Conservation (phyloP, 1,284 basidiomycete genomes). For the Trametes sp. region DNA sequence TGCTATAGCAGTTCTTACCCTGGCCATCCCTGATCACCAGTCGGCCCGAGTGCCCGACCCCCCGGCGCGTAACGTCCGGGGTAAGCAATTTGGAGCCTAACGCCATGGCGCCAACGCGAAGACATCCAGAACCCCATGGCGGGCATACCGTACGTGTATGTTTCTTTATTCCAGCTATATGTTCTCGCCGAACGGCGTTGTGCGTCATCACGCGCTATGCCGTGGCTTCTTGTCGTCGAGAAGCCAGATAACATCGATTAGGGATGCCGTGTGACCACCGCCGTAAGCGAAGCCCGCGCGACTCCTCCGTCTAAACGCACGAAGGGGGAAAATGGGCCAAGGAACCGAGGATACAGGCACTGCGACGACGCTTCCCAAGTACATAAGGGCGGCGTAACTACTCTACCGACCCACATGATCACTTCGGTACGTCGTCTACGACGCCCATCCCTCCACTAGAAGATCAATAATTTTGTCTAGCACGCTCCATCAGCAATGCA, state of each 20-base stretch:
- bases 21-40: no score
- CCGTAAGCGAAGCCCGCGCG: neutral
- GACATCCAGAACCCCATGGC: no score
- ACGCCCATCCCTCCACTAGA: constrained; percentile 9
- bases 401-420: constrained; percentile 1
- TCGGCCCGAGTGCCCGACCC: no score
- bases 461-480: neutral
- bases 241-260: constrained; percentile 12
- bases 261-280: constrained; percentile 5
- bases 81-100: no score
- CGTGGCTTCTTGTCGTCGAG: neutral
- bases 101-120: no score
- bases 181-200: neutral
- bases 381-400: neutral
- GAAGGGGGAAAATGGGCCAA: neutral
- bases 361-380: neutral
- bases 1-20: no score
- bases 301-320: neutral
- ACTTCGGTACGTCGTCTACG: constrained; percentile 1
- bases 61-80: no score
- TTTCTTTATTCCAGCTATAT: neutral
- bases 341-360: neutral
- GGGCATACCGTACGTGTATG: neutral
- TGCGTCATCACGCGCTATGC: constrained; percentile 5
- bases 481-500: neutral